Evolutionary conservation across 2,329 filamentous ascomycete genomes (phyloP).

Genomic region (Aspergillus sp.): DNA sequence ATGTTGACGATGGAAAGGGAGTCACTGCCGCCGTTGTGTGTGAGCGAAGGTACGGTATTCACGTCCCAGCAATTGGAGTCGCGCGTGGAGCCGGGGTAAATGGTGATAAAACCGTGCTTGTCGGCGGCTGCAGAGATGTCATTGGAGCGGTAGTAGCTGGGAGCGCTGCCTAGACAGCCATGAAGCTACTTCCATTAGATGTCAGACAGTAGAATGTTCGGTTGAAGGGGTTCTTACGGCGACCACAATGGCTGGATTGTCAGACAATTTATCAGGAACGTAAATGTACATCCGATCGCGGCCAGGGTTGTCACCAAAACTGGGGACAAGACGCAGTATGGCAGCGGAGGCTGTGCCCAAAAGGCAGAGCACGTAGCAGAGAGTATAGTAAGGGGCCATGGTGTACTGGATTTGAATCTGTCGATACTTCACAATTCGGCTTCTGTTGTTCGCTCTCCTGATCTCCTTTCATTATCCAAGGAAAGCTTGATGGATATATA

Average conservation of each 20-base stretch:
- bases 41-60: background rate
- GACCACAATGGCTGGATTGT: slow-evolving; percentile 5
- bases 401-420: too few species aligned
- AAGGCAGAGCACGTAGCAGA: too few species aligned
- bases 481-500: too few species aligned
- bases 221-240: background rate
- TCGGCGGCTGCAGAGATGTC: slow-evolving; percentile 3
- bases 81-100: slow-evolving; percentile 5
- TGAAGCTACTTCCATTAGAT: slow-evolving; percentile 4
- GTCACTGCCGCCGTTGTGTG: slow-evolving; percentile 11
- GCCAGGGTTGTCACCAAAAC: slow-evolving; percentile 6
- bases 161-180: slow-evolving; percentile 7
- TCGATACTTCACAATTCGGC: too few species aligned
- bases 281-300: slow-evolving; percentile 9
- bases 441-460: too few species aligned
- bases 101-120: slow-evolving; percentile 5
- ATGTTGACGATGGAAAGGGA: slow-evolving; percentile 10
- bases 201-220: background rate
- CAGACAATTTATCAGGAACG: slow-evolving; percentile 1
- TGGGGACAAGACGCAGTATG: background rate
- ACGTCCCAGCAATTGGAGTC: slow-evolving; percentile 13
- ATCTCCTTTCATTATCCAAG: too few species aligned
- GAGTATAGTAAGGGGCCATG: too few species aligned
- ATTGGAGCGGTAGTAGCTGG: slow-evolving; percentile 2
- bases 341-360: background rate